Evolutionary conservation across 1,284 basidiomycete genomes (phyloP).

Genomic region (Ganoderma lucidum): DNA sequence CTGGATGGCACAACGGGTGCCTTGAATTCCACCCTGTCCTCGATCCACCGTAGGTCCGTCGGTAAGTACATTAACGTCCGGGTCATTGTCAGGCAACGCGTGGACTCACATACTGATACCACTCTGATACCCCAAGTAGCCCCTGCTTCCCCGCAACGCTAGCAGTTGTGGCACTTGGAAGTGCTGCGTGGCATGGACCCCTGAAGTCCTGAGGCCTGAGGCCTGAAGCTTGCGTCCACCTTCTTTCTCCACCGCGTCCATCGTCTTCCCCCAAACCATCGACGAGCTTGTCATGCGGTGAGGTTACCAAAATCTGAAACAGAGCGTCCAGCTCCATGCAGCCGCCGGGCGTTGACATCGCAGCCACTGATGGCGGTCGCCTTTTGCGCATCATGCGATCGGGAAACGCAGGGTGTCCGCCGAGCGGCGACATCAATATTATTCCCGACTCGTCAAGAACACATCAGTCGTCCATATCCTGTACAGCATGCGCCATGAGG

Average conservation of each 20-base stretch:
- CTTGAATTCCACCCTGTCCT: too few relatives aligned
- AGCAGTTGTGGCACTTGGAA: neutral
- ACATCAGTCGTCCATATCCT: neutral
- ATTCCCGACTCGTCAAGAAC: neutral
- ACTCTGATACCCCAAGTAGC: too few relatives aligned
- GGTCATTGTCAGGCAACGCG: too few relatives aligned
- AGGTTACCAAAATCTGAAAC: neutral
- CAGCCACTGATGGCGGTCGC: neutral
- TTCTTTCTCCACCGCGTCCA: neutral
- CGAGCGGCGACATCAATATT: neutral
- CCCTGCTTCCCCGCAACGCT: neutral
- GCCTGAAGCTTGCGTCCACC: neutral
- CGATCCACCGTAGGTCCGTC: too few relatives aligned
- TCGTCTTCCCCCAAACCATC: neutral
- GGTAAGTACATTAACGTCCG: too few relatives aligned
- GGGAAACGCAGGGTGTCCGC: neutral
- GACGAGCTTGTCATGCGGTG: neutral
- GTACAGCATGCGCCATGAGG: slow-evolving; percentile 4
- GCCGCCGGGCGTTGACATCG: neutral
- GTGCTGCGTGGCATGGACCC: neutral
- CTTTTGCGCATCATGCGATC: neutral
- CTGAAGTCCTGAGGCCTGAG: neutral
- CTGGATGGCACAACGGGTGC: too few relatives aligned
- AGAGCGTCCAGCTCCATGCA: neutral
- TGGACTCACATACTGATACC: too few relatives aligned